These are phyloP conservation scores for Ustilago lituana DNA, from an alignment of 1,284 basidiomycete genomes.

Conservation along the genomic window DNA sequence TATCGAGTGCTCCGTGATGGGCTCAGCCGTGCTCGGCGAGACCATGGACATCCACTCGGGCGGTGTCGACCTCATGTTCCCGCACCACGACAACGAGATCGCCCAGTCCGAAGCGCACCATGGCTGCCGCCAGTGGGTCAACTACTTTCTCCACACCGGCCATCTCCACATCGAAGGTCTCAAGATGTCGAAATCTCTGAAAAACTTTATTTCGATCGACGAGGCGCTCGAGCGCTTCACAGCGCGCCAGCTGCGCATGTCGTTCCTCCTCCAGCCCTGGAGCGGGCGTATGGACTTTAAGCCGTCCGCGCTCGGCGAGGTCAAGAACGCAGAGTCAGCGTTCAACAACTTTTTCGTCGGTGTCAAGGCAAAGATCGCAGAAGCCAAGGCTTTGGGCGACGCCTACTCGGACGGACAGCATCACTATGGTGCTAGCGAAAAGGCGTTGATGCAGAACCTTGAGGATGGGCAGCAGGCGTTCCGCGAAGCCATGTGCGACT, in stretches of 20 bases:
- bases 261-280: conserved; percentile 92
- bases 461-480: conserved; percentile 81
- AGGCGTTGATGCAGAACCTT: conserved; percentile 71
- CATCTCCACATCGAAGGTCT: conserved; percentile 98
- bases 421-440: conserved; percentile 67
- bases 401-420: conserved; percentile 70
- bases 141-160: conserved; percentile 98
- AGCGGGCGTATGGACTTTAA: conserved; percentile 94
- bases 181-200: conserved; percentile 99
- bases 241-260: conserved; percentile 89
- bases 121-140: conserved; percentile 92
- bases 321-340: conserved; percentile 82
- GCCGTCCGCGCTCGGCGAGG: conserved; percentile 84
- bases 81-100: conserved; percentile 99
- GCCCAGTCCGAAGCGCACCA: conserved; percentile 94
- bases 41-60: conserved; percentile 98
- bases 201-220: conserved; percentile 99
- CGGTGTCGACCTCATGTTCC: conserved; percentile 95
- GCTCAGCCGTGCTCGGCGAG: conserved; percentile 87
- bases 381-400: conserved; percentile 61
- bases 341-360: conserved; percentile 96
- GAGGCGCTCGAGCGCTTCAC: conserved; percentile 89
- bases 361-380: conserved; percentile 78
- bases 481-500: conserved; percentile 91
- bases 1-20: conserved; percentile 99